Conservation (phyloP, 352 stramenopile genomes). For the Phytophthora sp. region DNA sequence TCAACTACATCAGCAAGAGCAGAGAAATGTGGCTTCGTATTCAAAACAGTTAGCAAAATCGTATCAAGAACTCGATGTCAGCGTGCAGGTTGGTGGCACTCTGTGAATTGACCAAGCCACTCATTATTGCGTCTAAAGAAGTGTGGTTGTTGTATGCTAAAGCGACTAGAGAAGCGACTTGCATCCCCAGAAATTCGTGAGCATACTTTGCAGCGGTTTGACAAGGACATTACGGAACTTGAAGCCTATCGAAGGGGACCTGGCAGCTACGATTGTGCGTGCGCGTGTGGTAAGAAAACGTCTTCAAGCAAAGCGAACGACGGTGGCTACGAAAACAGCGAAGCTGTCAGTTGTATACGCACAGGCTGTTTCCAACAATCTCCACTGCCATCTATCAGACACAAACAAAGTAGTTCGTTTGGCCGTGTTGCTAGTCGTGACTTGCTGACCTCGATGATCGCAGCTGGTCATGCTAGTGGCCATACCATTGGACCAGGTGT, state of each 20-base stretch:
- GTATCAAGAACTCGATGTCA: conserved; percentile 47
- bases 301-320: neutral
- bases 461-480: conserved; percentile 48
- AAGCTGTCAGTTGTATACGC: neutral
- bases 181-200: conserved; percentile 34
- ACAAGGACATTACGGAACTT: conserved; percentile 1
- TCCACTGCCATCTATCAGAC: neutral
- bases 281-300: neutral
- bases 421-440: conserved; percentile 45
- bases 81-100: conserved; percentile 52
- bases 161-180: conserved; percentile 44
- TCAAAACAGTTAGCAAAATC: conserved; percentile 66
- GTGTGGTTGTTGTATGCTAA: neutral
- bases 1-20: conserved; percentile 31
- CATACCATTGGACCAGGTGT: conserved; percentile 39
- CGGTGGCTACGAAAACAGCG: neutral
- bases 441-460: conserved; percentile 52
- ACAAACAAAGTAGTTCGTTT: conserved; percentile 33
- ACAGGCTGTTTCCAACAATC: conserved; percentile 7
- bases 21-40: conserved; percentile 31
- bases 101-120: no score
- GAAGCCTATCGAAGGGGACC: conserved; percentile 44
- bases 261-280: conserved; percentile 9
- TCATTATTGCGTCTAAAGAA: no score
- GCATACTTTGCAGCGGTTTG: conserved; percentile 46